Evolutionary conservation across 768 basidiomycete species (phyloP).

Genomic region (Amanita pseudoporphyria): DNA sequence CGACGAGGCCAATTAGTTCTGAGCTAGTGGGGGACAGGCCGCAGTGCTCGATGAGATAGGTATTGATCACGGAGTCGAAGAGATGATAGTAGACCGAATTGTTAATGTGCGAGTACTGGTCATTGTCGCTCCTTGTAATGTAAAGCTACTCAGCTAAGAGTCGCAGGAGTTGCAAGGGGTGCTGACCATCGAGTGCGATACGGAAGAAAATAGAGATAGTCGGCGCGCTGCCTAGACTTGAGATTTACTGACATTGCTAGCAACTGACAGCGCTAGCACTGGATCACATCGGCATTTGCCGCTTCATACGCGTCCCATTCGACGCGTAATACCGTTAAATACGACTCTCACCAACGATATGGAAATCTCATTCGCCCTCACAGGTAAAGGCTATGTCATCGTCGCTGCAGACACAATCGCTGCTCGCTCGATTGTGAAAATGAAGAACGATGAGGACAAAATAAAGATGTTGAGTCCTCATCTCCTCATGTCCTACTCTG

Average conservation of each 20-base stretch:
- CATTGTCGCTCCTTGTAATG: constrained; percentile 82
- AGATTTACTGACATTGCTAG: constrained; percentile 9
- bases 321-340: constrained; percentile 5
- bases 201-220: constrained; percentile 50
- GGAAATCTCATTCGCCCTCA: constrained; percentile 88
- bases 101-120: constrained; percentile 78
- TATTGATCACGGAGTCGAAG: constrained; percentile 76
- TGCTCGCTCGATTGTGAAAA: constrained; percentile 89
- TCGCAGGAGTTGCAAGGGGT: constrained; percentile 5
- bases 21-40: constrained; percentile 42
- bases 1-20: constrained; percentile 61
- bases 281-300: constrained; percentile 5
- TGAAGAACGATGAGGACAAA: constrained; percentile 97
- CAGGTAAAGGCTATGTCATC: constrained; percentile 89
- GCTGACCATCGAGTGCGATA: constrained; percentile 67
- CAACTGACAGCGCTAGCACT: neutral
- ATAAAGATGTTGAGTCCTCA: constrained; percentile 87
- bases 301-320: constrained; percentile 4
- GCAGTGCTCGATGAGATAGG: constrained; percentile 64
- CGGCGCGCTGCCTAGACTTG: constrained; percentile 33
- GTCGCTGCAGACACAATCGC: constrained; percentile 88
- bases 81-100: constrained; percentile 76
- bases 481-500: constrained; percentile 90
- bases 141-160: neutral
- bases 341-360: constrained; percentile 32